Evolutionary conservation across 331 rosid genomes (phyloP).

Genomic region (Spiraea crenata): DNA sequence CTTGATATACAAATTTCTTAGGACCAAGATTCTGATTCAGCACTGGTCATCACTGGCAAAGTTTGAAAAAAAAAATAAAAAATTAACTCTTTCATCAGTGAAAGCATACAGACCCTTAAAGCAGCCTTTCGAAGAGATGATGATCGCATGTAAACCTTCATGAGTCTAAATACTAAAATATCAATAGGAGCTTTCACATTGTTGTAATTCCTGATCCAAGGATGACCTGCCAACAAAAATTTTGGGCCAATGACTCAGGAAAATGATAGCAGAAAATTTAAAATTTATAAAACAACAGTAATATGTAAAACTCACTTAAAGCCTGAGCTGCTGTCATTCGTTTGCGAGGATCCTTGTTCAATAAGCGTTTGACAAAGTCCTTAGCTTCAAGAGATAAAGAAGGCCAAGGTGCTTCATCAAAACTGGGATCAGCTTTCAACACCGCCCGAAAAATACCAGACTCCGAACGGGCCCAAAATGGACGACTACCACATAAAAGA

Average conservation of each 20-base stretch:
- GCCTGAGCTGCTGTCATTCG: constrained; percentile 98
- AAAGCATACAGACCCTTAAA: constrained; percentile 66
- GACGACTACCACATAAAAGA: constrained; percentile 97
- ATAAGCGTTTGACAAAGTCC: constrained; percentile 88
- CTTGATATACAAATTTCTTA: constrained; percentile 11
- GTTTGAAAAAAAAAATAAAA: neutral
- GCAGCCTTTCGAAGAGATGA: constrained; percentile 99
- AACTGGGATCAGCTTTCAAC: constrained; percentile 92
- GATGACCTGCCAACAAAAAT: constrained; percentile 76
- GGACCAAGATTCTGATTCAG: constrained; percentile 9
- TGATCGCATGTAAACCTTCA: constrained; percentile 82
- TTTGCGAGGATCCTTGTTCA: constrained; percentile 91
- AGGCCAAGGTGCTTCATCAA: constrained; percentile 98
- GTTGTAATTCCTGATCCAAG: constrained; percentile 78
- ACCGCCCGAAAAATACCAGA: constrained; percentile 94
- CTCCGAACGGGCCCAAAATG: constrained; percentile 98
- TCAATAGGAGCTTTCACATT: constrained; percentile 78
- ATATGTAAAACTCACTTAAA: constrained; percentile 54
- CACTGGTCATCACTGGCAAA: neutral
- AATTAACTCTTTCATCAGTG: neutral
- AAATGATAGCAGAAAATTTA: constrained; percentile 5
- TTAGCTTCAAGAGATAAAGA: constrained; percentile 76
- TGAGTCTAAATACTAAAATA: constrained; percentile 76
- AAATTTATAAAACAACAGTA: constrained; percentile 14
- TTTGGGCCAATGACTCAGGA: constrained; percentile 22